Evolutionary conservation across 345 rosid species (phyloP), one percentile per base, ranked within the genome.

Genomic region (Pistacia integerrima): DNA sequence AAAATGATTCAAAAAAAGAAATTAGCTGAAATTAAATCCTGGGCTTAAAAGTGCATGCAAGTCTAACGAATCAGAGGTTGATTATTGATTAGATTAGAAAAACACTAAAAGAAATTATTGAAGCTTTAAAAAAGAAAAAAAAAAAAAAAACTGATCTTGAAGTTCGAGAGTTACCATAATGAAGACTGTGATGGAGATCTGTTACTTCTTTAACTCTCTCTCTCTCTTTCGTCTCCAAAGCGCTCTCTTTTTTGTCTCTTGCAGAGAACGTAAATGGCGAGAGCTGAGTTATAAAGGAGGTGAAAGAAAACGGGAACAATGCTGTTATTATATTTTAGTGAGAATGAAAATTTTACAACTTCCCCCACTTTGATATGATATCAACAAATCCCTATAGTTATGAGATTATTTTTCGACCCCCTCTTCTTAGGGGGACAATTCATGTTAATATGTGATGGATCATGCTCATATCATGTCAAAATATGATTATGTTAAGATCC

Each of bases 121-220:
- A 54, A 54, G 17, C 57, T 54, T 13, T 59, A 3, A 52, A 8
- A 41, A 2, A 8, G 14, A 68, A 62, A 1, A 41, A n/a, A 22
- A 22, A 22, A 22, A 25, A 25, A 36, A 30, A 30, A 30, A 30
- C 33, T 30, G 1, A 41, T 41, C 46, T 41, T 7, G 46, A 41
- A 41, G 46, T 41, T 52, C 12, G 68, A 41, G 41, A 61, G 11
- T 73, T 62, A 80, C 80, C 83, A 80, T 80, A 17, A 46, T 30
- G 74, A 28, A 54, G 76, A 51, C 76, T 61, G 49, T 11, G 70
- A 38, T 35, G 17, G n/a, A 54, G 57, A 54, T 54, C 57, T 54
- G 17, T 54, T 18, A 54, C 57, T 12, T 5, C 46, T 41, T 12
- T 51, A 14, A 54, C 57, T 25, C 25, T 14, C 57, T 54, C 57